Evolutionary conservation across 208 protist genomes (phyloP).

Genomic region (Wallacemonas sp.): DNA sequence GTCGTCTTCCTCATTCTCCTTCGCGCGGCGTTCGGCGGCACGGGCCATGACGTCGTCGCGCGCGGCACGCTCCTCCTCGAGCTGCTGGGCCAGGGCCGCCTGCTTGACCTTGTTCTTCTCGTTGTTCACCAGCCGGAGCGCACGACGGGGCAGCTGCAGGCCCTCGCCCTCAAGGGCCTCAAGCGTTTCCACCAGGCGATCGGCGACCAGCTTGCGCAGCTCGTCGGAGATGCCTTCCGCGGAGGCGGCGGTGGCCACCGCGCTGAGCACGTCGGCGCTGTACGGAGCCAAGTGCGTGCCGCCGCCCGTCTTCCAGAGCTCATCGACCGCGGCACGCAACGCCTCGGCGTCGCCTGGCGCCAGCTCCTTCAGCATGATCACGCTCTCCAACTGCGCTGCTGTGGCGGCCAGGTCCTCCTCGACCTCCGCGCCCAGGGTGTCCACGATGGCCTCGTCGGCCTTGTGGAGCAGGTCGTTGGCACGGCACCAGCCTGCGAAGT

Average conservation of each 20-base stretch:
- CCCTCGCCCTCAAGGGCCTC: conserved; percentile 21
- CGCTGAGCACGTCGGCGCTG: conserved; percentile 81
- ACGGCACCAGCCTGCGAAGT: conserved; percentile 62
- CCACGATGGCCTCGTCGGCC: conserved; percentile 26
- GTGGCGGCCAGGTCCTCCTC: conserved; percentile 45
- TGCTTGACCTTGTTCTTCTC: conserved; percentile 59
- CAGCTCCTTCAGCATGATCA: conserved; percentile 72
- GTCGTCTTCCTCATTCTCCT: background rate
- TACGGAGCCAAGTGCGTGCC: conserved; percentile 47
- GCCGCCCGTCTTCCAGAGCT: conserved; percentile 53
- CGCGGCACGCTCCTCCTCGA: conserved; percentile 23
- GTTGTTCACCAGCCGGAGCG: conserved; percentile 71
- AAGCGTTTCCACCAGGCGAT: conserved; percentile 68
- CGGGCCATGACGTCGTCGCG: conserved; percentile 19
- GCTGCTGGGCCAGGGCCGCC: conserved; percentile 37
- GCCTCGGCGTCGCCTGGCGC: conserved; percentile 47
- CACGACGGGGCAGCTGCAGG: conserved; percentile 62
- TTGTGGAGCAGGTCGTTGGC: conserved; percentile 35
- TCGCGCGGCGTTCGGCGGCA: background rate
- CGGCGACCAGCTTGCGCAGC: conserved; percentile 36
- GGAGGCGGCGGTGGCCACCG: conserved; percentile 56
- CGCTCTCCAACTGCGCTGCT: conserved; percentile 72
- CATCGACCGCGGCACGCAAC: conserved; percentile 35
- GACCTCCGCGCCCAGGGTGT: conserved; percentile 37
- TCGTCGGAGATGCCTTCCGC: conserved; percentile 35